Conservation (phyloP, 495 filamentous ascomycete genomes). For the Talaromyces adpressus region DNA sequence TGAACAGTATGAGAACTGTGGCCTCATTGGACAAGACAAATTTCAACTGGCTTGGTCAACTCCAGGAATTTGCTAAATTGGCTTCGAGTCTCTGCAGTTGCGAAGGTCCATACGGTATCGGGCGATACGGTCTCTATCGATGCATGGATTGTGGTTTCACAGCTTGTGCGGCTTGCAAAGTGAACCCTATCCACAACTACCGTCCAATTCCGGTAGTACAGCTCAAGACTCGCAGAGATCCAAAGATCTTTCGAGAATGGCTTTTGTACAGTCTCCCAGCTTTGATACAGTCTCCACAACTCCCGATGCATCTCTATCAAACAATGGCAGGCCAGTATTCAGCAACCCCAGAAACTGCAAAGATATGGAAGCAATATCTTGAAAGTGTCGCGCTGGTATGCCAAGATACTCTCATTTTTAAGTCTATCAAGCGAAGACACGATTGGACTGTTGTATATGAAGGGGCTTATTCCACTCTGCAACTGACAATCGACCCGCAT, state of each 20-base stretch:
- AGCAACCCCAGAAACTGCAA: background rate
- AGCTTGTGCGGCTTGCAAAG: conserved; percentile 46
- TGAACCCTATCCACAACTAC: conserved; percentile 51
- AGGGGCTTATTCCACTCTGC: conserved; percentile 36
- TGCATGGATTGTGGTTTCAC: conserved; percentile 52
- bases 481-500: conserved; percentile 37
- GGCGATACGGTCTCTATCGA: conserved; percentile 27
- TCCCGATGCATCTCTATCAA: background rate
- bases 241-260: background rate
- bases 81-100: conserved; percentile 49
- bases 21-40: background rate
- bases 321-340: background rate
- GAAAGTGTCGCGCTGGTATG: conserved; percentile 25
- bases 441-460: conserved; percentile 49
- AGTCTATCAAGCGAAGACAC: conserved; percentile 37
- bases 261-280: background rate
- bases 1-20: background rate
- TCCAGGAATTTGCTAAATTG: conserved; percentile 18
- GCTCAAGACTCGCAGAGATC: background rate
- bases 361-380: conserved; percentile 30
- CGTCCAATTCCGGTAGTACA: conserved; percentile 7
- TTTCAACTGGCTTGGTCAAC: conserved; percentile 1
- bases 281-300: background rate
- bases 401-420: conserved; percentile 36
- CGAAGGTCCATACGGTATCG: conserved; percentile 41